These are phyloP conservation scores for Talaromyces marneffei DNA, from an alignment of 2,329 filamentous ascomycete species.

Conservation along the genomic window DNA sequence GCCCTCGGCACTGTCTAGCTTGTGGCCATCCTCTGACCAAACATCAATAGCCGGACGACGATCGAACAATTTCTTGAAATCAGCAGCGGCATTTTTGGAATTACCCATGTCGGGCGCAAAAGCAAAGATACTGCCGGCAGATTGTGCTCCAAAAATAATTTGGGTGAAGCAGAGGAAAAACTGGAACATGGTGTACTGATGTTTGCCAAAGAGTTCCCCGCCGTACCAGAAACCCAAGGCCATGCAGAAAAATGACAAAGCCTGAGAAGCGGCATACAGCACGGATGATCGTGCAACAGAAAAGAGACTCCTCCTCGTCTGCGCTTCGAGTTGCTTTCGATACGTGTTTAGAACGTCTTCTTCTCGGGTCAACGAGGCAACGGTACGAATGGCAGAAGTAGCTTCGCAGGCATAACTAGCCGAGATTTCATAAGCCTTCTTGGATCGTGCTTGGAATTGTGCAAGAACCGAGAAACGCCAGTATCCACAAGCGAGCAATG, in stretches of 20 bases:
- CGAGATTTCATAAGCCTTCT: constrained; percentile 70
- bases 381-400: constrained; percentile 87
- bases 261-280: constrained; percentile 80
- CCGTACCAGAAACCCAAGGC: constrained; percentile 93
- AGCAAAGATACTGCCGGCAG: constrained; percentile 80
- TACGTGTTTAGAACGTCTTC: constrained; percentile 71
- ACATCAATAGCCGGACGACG: constrained; percentile 74
- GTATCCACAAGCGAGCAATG: constrained; percentile 76
- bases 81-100: constrained; percentile 73
- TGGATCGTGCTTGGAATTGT: constrained; percentile 71
- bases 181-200: constrained; percentile 71
- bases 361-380: constrained; percentile 85
- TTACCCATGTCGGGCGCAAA: constrained; percentile 93
- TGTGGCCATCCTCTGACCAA: constrained; percentile 66
- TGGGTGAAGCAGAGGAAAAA: constrained; percentile 90
- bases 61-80: constrained; percentile 78
- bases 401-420: constrained; percentile 89
- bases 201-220: constrained; percentile 63
- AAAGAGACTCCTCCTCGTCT: constrained; percentile 62
- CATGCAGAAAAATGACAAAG: constrained; percentile 73
- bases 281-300: constrained; percentile 71
- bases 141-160: constrained; percentile 87
- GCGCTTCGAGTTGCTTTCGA: constrained; percentile 57
- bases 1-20: constrained; percentile 61
- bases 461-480: constrained; percentile 80